A percentile compares a stretch with the other conserved stretches of the same genome.
These are phyloP conservation scores for Apophysomyces variabilis DNA, from an alignment of 371 early-diverging fungal genomes.

Conservation along the genomic window DNA sequence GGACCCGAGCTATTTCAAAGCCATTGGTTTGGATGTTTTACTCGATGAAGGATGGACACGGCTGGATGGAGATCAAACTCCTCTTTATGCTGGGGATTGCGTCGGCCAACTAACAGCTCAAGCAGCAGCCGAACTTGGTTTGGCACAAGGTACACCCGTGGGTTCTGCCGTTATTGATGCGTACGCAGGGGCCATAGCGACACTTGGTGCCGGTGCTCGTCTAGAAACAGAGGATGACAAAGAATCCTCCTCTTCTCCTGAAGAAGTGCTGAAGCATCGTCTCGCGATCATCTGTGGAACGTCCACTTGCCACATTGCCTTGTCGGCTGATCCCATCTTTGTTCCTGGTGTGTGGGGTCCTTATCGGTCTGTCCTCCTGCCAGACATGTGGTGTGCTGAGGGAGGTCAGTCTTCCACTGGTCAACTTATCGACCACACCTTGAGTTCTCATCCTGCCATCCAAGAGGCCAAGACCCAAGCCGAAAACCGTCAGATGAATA, in stretches of 20 bases:
- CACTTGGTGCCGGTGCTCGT: slow-evolving; percentile 43
- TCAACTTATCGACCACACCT: slow-evolving; percentile 66
- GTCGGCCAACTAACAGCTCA: slow-evolving; percentile 52
- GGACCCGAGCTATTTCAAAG: slow-evolving; percentile 60
- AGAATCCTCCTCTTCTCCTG: no score
- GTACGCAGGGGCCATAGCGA: slow-evolving; percentile 72
- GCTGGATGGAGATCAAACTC: slow-evolving; percentile 35
- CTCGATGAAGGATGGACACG: slow-evolving; percentile 49
- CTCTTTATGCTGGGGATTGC: slow-evolving; percentile 61
- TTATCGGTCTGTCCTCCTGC: slow-evolving; percentile 68
- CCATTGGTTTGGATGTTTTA: slow-evolving; percentile 60
- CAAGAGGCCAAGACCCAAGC: slow-evolving; percentile 34
- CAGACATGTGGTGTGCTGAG: slow-evolving; percentile 67
- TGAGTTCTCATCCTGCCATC: slow-evolving; percentile 63
- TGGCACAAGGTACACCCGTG: slow-evolving; percentile 59
- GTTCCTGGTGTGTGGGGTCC: slow-evolving; percentile 69
- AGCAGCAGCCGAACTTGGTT: slow-evolving; percentile 63
- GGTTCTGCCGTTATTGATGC: slow-evolving; percentile 79
- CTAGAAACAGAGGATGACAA: no score
- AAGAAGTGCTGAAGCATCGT: slow-evolving; percentile 35
- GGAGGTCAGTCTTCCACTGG: slow-evolving; percentile 81
- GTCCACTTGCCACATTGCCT: slow-evolving; percentile 74
- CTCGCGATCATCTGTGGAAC: slow-evolving; percentile 78
- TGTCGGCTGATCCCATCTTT: slow-evolving; percentile 60
- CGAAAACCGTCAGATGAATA: slow-evolving; percentile 24